These are phyloP conservation scores for Ceratocystis eucalypticola DNA, from an alignment of 2,329 filamentous ascomycete species.

Conservation along the genomic window DNA sequence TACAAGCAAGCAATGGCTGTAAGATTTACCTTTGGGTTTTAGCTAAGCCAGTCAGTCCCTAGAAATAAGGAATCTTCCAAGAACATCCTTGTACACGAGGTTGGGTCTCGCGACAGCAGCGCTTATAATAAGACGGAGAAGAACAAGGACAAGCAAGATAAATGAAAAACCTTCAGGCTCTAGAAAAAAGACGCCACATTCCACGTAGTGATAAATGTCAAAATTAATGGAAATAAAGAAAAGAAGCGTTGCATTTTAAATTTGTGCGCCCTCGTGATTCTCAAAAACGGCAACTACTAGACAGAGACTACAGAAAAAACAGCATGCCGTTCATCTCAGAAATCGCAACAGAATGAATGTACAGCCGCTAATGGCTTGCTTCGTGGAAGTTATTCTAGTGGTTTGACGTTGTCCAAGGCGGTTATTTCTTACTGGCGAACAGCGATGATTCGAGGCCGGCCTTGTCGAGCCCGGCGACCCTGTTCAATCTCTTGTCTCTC, in stretches of 20 bases:
- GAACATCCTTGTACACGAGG: neutral
- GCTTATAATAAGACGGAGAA: no score
- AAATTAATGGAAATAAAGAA: no score
- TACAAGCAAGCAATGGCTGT: neutral
- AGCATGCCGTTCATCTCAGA: neutral
- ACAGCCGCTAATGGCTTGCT: no score
- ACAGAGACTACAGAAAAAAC: neutral
- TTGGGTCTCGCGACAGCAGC: neutral
- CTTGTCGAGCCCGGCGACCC: neutral
- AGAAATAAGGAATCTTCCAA: neutral
- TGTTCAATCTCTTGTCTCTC: constrained; percentile 25
- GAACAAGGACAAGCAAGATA: neutral
- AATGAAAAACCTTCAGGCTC: neutral
- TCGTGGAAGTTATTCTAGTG: neutral
- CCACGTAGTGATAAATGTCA: no score
- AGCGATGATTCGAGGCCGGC: neutral
- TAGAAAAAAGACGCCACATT: no score
- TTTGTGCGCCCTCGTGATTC: neutral
- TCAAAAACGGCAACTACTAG: neutral
- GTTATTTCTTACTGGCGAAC: neutral
- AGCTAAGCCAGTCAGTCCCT: neutral
- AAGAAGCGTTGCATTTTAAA: neutral
- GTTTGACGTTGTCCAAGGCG: neutral
- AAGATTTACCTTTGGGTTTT: neutral
- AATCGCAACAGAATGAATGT: no score